Evolutionary conservation across 1,139 yeast species (phyloP).

Genomic region (Debaryomycetaceae sp.): DNA sequence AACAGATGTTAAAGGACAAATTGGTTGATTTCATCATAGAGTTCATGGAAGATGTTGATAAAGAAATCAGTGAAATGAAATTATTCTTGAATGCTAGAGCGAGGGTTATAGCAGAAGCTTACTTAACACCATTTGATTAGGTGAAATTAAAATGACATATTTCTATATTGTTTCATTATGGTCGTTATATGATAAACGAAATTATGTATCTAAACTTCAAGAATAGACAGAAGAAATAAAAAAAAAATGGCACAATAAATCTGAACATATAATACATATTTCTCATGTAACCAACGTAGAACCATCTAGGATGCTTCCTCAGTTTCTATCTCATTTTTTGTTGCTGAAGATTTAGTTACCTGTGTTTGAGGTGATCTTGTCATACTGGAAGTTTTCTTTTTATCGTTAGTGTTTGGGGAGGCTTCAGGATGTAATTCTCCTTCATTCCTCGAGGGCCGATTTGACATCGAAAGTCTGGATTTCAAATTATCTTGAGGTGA

Average conservation of each 20-base stretch:
- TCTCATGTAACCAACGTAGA: neutral
- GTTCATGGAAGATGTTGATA: slow-evolving; percentile 98
- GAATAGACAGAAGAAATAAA: neutral
- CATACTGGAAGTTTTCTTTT: too few relatives aligned
- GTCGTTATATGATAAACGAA: neutral
- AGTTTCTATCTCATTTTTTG: neutral
- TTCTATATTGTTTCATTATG: neutral
- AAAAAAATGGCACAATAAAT: neutral
- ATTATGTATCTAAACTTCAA: neutral
- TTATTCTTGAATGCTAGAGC: slow-evolving; percentile 96
- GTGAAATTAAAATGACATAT: neutral
- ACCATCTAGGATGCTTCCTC: neutral
- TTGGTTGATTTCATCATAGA: slow-evolving; percentile 94
- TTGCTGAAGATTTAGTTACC: neutral
- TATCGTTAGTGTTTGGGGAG: neutral
- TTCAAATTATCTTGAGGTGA: slow-evolving; percentile 27
- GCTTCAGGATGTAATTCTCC: neutral
- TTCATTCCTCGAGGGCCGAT: neutral
- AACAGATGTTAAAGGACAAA: slow-evolving; percentile 92
- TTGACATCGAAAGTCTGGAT: neutral
- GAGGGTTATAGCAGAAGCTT: slow-evolving; percentile 95
- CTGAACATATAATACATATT: neutral
- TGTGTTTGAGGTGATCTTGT: neutral
- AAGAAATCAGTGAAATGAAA: slow-evolving; percentile 98
- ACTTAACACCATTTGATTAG: slow-evolving; percentile 70